Evolutionary conservation across 805 yeast genomes (phyloP).

Genomic region (Ogataea chonburiensis): DNA sequence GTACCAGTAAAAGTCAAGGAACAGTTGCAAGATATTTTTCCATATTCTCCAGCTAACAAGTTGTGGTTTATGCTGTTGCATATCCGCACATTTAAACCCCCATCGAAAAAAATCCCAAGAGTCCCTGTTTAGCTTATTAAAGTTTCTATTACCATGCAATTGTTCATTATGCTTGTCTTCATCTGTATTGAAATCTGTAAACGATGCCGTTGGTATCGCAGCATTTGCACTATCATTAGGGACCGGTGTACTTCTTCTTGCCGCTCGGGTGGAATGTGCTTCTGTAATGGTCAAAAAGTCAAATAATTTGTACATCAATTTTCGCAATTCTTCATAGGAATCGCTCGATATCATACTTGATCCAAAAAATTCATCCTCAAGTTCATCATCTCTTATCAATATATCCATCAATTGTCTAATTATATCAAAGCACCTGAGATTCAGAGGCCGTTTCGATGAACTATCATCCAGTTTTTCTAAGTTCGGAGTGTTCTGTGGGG

Average conservation of each 20-base stretch:
- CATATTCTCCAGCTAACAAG: constrained; percentile 20
- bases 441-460: constrained; percentile 26
- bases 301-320: constrained; percentile 17
- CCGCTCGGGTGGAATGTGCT: not conserved
- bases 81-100: constrained; percentile 31
- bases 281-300: constrained; percentile 4
- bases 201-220: constrained; percentile 3
- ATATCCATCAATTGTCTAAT: constrained; percentile 19
- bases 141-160: constrained; percentile 27
- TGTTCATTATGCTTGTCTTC: constrained; percentile 14
- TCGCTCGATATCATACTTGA: constrained; percentile 16
- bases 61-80: constrained; percentile 12
- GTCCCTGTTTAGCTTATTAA: constrained; percentile 23
- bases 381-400: constrained; percentile 4
- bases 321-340: constrained; percentile 15
- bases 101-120: constrained; percentile 32
- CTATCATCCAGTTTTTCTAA: constrained; percentile 27
- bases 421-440: constrained; percentile 35
- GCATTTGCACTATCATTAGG: constrained; percentile 2
- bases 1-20: constrained; percentile 7
- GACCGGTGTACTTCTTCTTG: constrained; percentile 6
- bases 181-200: constrained; percentile 15
- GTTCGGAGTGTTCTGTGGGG: constrained; percentile 28
- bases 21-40: constrained; percentile 17
- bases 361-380: constrained; percentile 30